These are phyloP conservation scores for Tetrapyrgos nigripes DNA, from an alignment of 1,284 basidiomycete genomes.

Conservation along the genomic window DNA sequence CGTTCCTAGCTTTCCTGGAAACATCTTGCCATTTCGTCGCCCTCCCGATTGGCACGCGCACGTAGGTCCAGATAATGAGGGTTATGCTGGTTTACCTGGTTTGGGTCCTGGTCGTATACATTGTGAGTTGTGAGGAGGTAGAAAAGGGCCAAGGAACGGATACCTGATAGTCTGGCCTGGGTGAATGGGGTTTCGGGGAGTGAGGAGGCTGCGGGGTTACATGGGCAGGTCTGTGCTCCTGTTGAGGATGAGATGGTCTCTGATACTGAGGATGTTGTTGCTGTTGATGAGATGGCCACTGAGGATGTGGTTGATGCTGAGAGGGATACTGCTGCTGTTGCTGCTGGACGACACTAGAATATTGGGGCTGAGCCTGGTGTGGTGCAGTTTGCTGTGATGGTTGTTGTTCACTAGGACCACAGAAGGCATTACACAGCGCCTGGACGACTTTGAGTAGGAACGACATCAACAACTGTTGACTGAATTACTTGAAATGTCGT, in stretches of 20 bases:
- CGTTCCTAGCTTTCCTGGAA: too few relatives aligned
- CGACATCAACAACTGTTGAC: too few relatives aligned
- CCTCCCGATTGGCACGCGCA: conserved; percentile 75
- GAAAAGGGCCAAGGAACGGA: not conserved
- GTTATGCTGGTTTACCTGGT: conserved; percentile 74
- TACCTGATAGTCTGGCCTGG: conserved; percentile 7
- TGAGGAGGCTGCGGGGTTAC: not conserved
- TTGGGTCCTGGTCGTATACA: conserved; percentile 66
- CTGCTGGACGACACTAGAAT: too few relatives aligned
- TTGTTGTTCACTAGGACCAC: not conserved
- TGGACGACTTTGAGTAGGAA: conserved; percentile 12
- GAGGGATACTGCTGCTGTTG: conserved; percentile 11
- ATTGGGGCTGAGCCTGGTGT: conserved; percentile 5
- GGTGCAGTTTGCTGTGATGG: conserved; percentile 10
- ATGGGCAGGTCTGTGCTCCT: not conserved
- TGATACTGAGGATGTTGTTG: conserved; percentile 5
- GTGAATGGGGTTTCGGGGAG: conserved; percentile 6
- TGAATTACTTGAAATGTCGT: not conserved
- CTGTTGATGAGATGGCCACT: conserved; percentile 6
- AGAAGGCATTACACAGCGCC: conserved; percentile 11
- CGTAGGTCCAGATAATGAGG: conserved; percentile 74
- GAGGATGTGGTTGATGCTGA: conserved; percentile 11
- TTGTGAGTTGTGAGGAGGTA: not conserved
- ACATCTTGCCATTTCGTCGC: conserved; percentile 73
- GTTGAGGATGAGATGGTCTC: conserved; percentile 5